These are phyloP conservation scores for Mycothermus thermophilus DNA, from an alignment of 495 filamentous ascomycete genomes.

Conservation along the genomic window DNA sequence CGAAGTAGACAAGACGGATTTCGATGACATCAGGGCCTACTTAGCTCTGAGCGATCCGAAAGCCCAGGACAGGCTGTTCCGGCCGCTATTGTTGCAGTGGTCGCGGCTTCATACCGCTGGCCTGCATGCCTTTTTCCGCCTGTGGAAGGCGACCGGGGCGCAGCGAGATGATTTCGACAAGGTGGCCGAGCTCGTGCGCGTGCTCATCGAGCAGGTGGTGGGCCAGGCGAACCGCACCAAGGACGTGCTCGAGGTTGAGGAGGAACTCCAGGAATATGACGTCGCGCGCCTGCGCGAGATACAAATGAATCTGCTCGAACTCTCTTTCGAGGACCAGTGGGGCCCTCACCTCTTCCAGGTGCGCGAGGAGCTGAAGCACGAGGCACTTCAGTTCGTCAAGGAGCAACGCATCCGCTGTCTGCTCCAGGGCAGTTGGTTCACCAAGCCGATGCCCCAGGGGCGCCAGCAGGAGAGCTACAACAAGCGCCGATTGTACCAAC, in stretches of 20 bases:
- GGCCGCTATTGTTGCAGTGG: slow-evolving; percentile 85
- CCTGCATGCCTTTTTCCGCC: slow-evolving; percentile 74
- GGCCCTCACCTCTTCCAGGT: slow-evolving; percentile 78
- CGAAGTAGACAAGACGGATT: slow-evolving; percentile 74
- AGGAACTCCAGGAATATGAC: slow-evolving; percentile 75
- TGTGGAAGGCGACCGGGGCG: slow-evolving; percentile 85
- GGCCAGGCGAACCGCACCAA: slow-evolving; percentile 71
- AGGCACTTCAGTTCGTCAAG: slow-evolving; percentile 89
- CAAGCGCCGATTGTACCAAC: slow-evolving; percentile 26
- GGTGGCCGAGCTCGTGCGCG: slow-evolving; percentile 75
- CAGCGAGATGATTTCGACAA: slow-evolving; percentile 80
- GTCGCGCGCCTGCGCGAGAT: slow-evolving; percentile 60
- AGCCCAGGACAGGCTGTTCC: slow-evolving; percentile 75
- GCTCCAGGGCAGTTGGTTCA: slow-evolving; percentile 82
- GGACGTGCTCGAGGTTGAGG: slow-evolving; percentile 78
- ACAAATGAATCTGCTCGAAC: slow-evolving; percentile 89
- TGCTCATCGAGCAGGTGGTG: slow-evolving; percentile 83
- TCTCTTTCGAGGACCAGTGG: slow-evolving; percentile 90
- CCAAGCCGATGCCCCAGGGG: slow-evolving; percentile 35
- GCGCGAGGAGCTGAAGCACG: slow-evolving; percentile 81
- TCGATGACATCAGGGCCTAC: slow-evolving; percentile 68
- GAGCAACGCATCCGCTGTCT: slow-evolving; percentile 93
- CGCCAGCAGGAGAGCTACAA: slow-evolving; percentile 17
- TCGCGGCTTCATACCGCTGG: slow-evolving; percentile 82
- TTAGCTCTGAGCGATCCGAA: slow-evolving; percentile 61